A percentile compares a stretch with the other conserved stretches of the same genome.
phyloP scores from a whole-genome alignment of 331 rosid species.

The Phaseolus coccineus region DNA sequence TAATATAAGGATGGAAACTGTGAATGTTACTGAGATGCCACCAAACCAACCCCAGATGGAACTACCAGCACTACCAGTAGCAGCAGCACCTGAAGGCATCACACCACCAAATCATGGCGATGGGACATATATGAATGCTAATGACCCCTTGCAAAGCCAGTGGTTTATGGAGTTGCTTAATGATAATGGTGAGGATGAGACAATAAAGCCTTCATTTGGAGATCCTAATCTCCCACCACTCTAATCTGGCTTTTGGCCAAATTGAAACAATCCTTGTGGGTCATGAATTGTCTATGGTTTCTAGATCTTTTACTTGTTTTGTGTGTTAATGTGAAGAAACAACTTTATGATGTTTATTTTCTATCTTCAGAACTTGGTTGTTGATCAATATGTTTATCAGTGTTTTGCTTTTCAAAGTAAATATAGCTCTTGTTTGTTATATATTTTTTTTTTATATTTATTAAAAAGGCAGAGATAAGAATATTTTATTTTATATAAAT shows the following conservation, averaged over 20 bases:
- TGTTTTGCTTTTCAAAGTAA: neutral
- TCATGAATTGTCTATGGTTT: too few relatives aligned
- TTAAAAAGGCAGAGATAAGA: too few relatives aligned
- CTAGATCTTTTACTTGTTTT: neutral
- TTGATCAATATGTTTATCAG: neutral
- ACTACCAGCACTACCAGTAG: neutral
- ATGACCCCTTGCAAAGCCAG: neutral
- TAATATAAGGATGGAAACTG: neutral
- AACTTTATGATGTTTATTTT: neutral
- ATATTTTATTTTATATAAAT: too few relatives aligned
- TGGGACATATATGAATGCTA: neutral
- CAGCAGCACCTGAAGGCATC: neutral
- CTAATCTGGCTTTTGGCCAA: conserved; percentile 13
- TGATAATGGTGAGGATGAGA: neutral
- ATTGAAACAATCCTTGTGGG: neutral
- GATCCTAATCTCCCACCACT: neutral
- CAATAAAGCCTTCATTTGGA: neutral
- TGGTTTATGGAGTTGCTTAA: neutral
- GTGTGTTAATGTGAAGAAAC: neutral
- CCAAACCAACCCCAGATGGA: neutral
- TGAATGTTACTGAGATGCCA: neutral
- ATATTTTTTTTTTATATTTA: too few relatives aligned
- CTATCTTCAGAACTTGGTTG: neutral
- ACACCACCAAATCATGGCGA: neutral
- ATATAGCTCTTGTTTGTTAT: neutral